Percentiles rank a stretch among this genome's conserved stretches.
Conservation (phyloP, 2,329 filamentous ascomycete species). For the Rhynchosporium graminicola region DNA sequence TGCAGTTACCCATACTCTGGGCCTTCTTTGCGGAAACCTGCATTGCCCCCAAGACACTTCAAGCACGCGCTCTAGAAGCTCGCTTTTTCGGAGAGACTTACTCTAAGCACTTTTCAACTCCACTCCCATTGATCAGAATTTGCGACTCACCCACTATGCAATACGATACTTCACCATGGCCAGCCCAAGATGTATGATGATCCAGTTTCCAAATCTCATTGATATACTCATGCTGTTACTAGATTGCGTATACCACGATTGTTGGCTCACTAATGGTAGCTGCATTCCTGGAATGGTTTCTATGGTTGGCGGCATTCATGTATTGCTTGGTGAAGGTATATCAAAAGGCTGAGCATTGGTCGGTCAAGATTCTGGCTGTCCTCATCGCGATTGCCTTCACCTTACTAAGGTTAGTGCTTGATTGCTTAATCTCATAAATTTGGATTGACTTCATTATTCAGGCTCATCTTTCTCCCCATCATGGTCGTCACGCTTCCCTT, state of each 20-base stretch:
- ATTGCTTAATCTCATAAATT: neutral
- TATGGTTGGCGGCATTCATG: constrained; percentile 91
- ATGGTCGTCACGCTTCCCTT: constrained; percentile 93
- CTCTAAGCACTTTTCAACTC: constrained; percentile 13
- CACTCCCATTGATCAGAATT: neutral
- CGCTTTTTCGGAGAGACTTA: constrained; percentile 8
- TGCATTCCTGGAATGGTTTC: constrained; percentile 87
- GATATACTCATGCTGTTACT: constrained; percentile 19
- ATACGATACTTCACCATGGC: constrained; percentile 50
- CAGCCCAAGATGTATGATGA: constrained; percentile 49
- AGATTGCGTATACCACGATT: constrained; percentile 86
- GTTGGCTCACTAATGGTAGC: constrained; percentile 80
- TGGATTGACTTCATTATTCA: constrained; percentile 41
- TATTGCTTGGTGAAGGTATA: constrained; percentile 91
- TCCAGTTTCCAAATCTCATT: neutral
- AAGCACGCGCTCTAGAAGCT: constrained; percentile 17
- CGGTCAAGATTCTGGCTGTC: constrained; percentile 74
- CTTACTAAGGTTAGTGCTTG: constrained; percentile 63
- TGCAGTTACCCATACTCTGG: constrained; percentile 29
- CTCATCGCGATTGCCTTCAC: constrained; percentile 74
- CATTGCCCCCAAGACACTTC: constrained; percentile 17
- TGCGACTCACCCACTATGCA: constrained; percentile 43
- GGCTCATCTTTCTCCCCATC: constrained; percentile 83
- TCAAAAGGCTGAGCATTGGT: constrained; percentile 85
- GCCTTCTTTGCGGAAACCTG: constrained; percentile 25